phyloP scores from a whole-genome alignment of 352 stramenopile species.

The Phytophthora vignae region DNA sequence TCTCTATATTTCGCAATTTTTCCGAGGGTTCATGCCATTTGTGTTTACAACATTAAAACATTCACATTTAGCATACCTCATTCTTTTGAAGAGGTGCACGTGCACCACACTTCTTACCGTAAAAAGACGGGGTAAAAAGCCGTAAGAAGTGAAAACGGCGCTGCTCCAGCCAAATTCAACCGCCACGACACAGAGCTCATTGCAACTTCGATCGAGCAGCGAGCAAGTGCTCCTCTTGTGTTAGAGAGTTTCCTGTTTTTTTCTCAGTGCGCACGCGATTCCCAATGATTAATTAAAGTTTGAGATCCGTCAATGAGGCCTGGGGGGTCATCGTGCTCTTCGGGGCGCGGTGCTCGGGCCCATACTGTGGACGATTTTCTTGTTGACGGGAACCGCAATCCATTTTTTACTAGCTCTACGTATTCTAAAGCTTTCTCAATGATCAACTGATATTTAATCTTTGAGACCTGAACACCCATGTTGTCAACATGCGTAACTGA shows the following conservation, averaged over 20 bases:
- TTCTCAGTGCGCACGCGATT: constrained; percentile 6
- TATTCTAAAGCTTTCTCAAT: constrained; percentile 50
- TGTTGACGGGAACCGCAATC: constrained; percentile 66
- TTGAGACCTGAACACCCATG: constrained; percentile 81
- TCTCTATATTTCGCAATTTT: constrained; percentile 23
- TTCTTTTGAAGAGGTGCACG: neutral
- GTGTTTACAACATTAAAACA: neutral
- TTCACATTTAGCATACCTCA: too few species aligned
- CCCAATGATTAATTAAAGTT: constrained; percentile 89
- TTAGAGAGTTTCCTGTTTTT: neutral
- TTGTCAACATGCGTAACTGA: constrained; percentile 73
- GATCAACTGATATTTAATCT: constrained; percentile 90
- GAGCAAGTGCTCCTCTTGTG: neutral
- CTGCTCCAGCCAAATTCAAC: constrained; percentile 20
- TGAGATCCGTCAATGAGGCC: constrained; percentile 81
- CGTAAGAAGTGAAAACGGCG: constrained; percentile 8
- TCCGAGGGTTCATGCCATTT: constrained; percentile 25
- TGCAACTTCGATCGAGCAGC: neutral
- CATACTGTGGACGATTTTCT: constrained; percentile 78
- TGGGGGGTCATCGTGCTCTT: constrained; percentile 40
- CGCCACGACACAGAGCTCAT: constrained; percentile 5
- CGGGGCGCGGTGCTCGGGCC: constrained; percentile 29
- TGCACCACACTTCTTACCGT: constrained; percentile 22
- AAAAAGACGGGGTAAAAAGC: constrained; percentile 20
- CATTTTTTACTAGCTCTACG: neutral